Conservation (phyloP, 2,329 filamentous ascomycete species). For the Colletotrichum musicola region DNA sequence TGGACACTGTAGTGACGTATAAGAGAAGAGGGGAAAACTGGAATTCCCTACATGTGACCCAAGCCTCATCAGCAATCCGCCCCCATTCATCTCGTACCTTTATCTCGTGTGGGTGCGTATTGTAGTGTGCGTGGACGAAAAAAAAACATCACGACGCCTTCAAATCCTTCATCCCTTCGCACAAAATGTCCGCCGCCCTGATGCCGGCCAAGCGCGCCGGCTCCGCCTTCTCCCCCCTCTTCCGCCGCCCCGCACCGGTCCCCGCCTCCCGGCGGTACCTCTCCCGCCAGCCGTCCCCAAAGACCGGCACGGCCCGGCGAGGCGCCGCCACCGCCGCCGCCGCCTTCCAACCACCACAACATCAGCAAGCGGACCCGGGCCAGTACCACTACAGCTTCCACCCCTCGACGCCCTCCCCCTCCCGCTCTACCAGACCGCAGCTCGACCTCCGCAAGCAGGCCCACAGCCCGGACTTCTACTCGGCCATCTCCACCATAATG, state of each 20-base stretch:
- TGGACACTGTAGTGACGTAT: background rate
- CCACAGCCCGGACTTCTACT: slow-evolving; percentile 44
- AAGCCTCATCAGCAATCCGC: background rate
- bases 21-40: background rate
- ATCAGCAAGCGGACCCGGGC: background rate
- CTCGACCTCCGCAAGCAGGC: slow-evolving; percentile 43
- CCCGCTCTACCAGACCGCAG: slow-evolving; percentile 15
- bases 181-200: background rate
- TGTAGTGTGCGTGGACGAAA: too few relatives aligned
- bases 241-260: background rate
- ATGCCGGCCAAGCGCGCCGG: background rate
- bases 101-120: too few relatives aligned
- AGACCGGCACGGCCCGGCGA: background rate
- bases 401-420: background rate
- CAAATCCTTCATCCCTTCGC: background rate
- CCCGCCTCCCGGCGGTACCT: background rate
- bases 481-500: slow-evolving; percentile 45
- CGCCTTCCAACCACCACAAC: background rate
- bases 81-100: background rate
- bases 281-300: background rate
- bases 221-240: background rate
- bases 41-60: background rate
- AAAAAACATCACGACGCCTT: background rate
- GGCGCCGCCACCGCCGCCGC: background rate
- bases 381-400: too few relatives aligned